Base-by-base conservation (phyloP, 2,329 filamentous ascomycete genomes). In the Ustulina deusta region DNA sequence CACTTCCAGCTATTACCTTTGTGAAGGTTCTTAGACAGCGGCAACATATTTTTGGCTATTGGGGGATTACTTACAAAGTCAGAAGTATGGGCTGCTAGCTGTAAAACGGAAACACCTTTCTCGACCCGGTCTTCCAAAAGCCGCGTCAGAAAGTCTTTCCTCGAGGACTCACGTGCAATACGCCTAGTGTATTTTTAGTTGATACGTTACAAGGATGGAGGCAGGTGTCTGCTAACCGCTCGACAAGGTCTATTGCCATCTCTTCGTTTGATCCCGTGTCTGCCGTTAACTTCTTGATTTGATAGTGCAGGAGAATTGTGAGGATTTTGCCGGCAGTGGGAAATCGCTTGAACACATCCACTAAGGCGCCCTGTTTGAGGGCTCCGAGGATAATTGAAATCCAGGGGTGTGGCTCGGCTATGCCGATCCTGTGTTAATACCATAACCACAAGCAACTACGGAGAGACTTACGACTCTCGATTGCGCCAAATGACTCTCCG, bases 81-180 rank as follows among this genome's bases (percentile, higher is more conserved):
- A 0, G 70, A 75, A 5, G 74, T 60, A 48, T 77, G 75, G 2
- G 75, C 74, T 1, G 74, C 74, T 2, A 77, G 65, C 57, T 77
- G 74, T 9, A 67, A 38, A 29, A 72, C 73, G 3, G 74, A 71
- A 2, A 73, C 63, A 7, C 25, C 32, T 6, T 69, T 66, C 58
- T 10, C 60, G 29, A 29, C 72, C 67, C 71, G 48, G 22, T 72
- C 48, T 48, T 74, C 64, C 2, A 76, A 60, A 20, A 76, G 69
- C 9, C 70, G 69, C 10, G 74, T 74, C 32, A 74, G 42, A 49
- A 76, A 75, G 63, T 75, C 74, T 63, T 68, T 70, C 6, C 72
- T 67, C 1, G 55, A 22, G 1, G 68, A 69, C 4, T 68, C 60
- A 13, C 55, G 64, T 5, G 29, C 34, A 15, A 73, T 72, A 9